Evolutionary conservation across 495 filamentous ascomycete species (phyloP).

Genomic region (Aspergillus cavernicola): DNA sequence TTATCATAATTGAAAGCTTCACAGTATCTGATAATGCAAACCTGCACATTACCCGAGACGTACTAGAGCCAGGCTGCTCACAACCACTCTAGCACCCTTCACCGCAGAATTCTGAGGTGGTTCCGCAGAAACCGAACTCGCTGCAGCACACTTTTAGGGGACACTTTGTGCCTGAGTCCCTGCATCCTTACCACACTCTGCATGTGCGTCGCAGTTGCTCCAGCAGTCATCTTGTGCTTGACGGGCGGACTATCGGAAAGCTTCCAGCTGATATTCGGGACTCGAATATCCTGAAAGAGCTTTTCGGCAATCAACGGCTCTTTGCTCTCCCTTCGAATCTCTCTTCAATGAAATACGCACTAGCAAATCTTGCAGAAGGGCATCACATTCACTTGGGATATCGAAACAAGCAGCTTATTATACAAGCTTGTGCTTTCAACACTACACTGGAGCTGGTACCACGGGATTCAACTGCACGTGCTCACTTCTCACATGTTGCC

Average conservation of each 20-base stretch:
- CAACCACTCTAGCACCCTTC: conserved; percentile 13
- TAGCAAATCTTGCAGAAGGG: conserved; percentile 21
- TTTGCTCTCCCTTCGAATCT: conserved; percentile 41
- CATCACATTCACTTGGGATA: conserved; percentile 42
- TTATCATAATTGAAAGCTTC: conserved; percentile 1
- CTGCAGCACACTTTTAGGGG: conserved; percentile 23
- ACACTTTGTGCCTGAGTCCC: not conserved
- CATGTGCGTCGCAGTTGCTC: too few relatives aligned
- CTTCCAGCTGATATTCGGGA: conserved; percentile 44
- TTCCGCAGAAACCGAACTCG: conserved; percentile 30
- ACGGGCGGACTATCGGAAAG: conserved; percentile 48
- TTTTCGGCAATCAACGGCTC: conserved; percentile 41
- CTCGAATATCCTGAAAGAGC: conserved; percentile 34
- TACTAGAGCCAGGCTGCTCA: not conserved
- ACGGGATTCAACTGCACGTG: conserved; percentile 50
- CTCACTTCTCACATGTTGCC: conserved; percentile 53
- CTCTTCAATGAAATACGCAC: conserved; percentile 44
- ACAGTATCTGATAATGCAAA: conserved; percentile 8
- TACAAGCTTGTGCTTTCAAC: conserved; percentile 11
- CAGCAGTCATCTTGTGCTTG: conserved; percentile 47
- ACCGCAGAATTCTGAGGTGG: conserved; percentile 43
- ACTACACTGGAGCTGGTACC: conserved; percentile 46
- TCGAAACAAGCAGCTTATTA: conserved; percentile 20
- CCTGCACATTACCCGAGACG: not conserved
- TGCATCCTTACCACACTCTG: too few relatives aligned